A percentile compares a stretch with the other conserved stretches of the same genome.
phyloP scores from a whole-genome alignment of 1,284 basidiomycete genomes.

The Schizophyllum commune region DNA sequence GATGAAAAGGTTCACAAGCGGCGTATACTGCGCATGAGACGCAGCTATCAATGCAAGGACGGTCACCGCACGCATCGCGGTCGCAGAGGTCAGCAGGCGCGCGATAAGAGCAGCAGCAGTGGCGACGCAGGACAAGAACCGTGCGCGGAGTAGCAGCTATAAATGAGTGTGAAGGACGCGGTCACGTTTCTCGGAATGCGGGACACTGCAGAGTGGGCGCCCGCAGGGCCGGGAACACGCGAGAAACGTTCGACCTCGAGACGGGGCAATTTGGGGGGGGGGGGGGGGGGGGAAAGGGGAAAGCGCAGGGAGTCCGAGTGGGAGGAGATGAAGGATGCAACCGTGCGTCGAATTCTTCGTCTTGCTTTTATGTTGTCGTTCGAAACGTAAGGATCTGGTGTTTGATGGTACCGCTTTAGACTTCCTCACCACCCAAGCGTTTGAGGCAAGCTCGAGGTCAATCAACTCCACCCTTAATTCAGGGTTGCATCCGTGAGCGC shows the following conservation, averaged over 20 bases:
- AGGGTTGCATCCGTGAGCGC: too few species aligned
- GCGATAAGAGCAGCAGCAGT: not conserved
- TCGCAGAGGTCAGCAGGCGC: not conserved
- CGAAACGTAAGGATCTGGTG: not conserved
- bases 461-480: not conserved
- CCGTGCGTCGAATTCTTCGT: too few species aligned
- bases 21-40: constrained; percentile 22
- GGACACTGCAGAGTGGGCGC: not conserved
- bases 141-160: not conserved
- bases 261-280: too few species aligned
- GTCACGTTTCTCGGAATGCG: not conserved
- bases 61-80: not conserved
- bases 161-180: not conserved
- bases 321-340: too few species aligned
- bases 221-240: not conserved
- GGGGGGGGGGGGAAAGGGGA: too few species aligned
- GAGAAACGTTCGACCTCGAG: too few species aligned
- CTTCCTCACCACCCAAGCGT: not conserved
- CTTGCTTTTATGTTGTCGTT: not conserved
- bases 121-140: not conserved
- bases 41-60: not conserved
- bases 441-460: not conserved
- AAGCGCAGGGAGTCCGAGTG: not conserved
- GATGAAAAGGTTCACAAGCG: constrained; percentile 41
- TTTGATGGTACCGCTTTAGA: not conserved